Evolutionary conservation across 2,329 filamentous ascomycete genomes (phyloP), one percentile per base, ranked within the genome.

Genomic region (Ceratocystiopsis sp.): DNA sequence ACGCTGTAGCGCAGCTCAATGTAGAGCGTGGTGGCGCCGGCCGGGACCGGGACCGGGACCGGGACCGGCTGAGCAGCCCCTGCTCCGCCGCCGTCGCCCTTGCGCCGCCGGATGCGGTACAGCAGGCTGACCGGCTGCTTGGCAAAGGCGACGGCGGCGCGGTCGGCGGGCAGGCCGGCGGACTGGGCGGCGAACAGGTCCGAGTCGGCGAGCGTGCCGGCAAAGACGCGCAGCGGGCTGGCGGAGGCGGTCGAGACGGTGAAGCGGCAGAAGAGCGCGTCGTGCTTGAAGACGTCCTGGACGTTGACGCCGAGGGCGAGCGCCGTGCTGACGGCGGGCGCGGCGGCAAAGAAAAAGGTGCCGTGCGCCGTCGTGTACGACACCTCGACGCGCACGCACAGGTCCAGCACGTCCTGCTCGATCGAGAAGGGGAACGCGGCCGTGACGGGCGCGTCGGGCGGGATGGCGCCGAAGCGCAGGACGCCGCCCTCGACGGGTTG

Each of bases 301-400:
- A 98, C 91, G 50, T 96, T 96, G 48, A 98, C 91, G 3, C 89
- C 87, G 4, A 98, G 68, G 0, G 85, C 84, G 5, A 98, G 66
- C 1, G 81, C 72, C 2, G 91, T 80, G 3, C 78, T 71, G 17
- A 93, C 68, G 4, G 68, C 73, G 17, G 73, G 71, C 9, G 69
- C 67, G 15, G 71, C 73, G 15, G 75, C 70, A 55, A 79, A 80
- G 43, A 69, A 66, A 49, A 84, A 83, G 9, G 64, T 66, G 3
- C 78, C 81, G 3, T 73, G 62, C 0, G 75, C 66, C 0, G 83
- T 87, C 2, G 70, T 70, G 54, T 91, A 93, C 1, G 66, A 68
- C 11, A 86, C 67, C 49, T 94, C 87, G n/a, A 89, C 61, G 48
- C 78, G 80, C 44, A 89, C 68, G 0, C 76, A 71, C 1, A 95